Conservation (phyloP, 345 rosid genomes). For the Lumnitzera racemosa region DNA sequence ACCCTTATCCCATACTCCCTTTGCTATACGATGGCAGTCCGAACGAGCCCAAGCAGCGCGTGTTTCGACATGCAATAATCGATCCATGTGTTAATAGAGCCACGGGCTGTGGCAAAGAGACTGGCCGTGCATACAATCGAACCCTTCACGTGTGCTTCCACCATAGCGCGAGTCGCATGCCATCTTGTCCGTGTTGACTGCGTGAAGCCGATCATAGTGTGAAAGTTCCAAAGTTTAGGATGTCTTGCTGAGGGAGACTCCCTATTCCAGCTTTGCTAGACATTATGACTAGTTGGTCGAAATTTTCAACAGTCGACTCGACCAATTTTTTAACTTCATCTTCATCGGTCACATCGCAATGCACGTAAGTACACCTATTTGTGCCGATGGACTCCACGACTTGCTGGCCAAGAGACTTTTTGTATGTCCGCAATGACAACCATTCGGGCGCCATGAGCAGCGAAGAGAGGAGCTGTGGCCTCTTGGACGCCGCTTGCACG, state of each 20-base stretch:
- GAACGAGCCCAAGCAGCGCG: slow-evolving; percentile 22
- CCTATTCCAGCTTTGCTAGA: slow-evolving; percentile 20
- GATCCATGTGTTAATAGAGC: background rate
- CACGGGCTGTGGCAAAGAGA: background rate
- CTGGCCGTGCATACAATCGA: too few relatives aligned
- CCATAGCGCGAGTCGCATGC: slow-evolving; percentile 13
- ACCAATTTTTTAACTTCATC: slow-evolving; percentile 15
- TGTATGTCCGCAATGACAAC: slow-evolving; percentile 21
- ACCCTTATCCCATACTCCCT: slow-evolving; percentile 15
- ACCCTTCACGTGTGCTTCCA: slow-evolving; percentile 1
- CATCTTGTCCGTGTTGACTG: slow-evolving; percentile 17
- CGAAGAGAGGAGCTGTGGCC: background rate
- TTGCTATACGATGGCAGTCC: slow-evolving; percentile 19
- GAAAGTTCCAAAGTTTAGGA: slow-evolving; percentile 13
- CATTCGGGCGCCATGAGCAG: slow-evolving; percentile 7
- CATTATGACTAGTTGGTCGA: slow-evolving; percentile 21
- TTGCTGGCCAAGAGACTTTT: slow-evolving; percentile 14
- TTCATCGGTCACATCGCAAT: slow-evolving; percentile 25
- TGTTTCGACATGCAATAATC: slow-evolving; percentile 26
- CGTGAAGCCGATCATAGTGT: slow-evolving; percentile 9
- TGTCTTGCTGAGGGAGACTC: slow-evolving; percentile 1
- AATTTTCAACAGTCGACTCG: slow-evolving; percentile 7
- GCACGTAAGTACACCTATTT: slow-evolving; percentile 9
- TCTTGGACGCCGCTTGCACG: too few relatives aligned
- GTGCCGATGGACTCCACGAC: slow-evolving; percentile 11